Evolutionary conservation across 177 flowering plant species (phyloP).

Genomic region (Vitis hybrid): DNA sequence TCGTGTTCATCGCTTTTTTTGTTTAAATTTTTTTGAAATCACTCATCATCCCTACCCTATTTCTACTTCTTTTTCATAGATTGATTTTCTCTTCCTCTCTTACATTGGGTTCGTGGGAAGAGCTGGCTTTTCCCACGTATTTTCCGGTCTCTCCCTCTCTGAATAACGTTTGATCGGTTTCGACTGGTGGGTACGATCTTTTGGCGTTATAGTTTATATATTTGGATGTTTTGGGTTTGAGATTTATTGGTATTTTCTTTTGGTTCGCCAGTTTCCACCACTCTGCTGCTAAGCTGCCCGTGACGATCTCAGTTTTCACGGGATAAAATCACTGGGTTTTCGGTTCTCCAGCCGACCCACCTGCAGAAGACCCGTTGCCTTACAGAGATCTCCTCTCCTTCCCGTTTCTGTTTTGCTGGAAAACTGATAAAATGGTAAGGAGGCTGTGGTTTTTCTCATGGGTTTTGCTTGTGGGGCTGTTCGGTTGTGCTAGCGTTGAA

Average conservation of each 20-base stretch:
- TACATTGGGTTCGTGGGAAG: too few species aligned
- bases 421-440: conserved; percentile 7
- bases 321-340: conserved; percentile 7
- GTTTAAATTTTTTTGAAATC: too few species aligned
- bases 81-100: too few species aligned
- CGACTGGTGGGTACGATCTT: background rate
- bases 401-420: background rate
- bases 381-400: background rate
- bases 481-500: conserved; percentile 14
- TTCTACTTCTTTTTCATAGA: too few species aligned
- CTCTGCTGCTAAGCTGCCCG: background rate
- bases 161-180: background rate
- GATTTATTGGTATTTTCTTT: background rate
- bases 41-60: too few species aligned
- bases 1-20: too few species aligned
- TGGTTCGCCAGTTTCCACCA: background rate
- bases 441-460: conserved; percentile 5
- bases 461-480: conserved; percentile 11
- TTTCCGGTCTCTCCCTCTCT: too few species aligned
- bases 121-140: too few species aligned
- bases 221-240: background rate
- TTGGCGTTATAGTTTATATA: background rate
- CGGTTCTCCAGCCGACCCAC: conserved; percentile 3
- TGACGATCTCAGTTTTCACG: conserved; percentile 2
- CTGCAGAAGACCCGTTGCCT: conserved; percentile 6